phyloP scores from a whole-genome alignment of 768 basidiomycete species.

The Rhizopogon rudus region DNA sequence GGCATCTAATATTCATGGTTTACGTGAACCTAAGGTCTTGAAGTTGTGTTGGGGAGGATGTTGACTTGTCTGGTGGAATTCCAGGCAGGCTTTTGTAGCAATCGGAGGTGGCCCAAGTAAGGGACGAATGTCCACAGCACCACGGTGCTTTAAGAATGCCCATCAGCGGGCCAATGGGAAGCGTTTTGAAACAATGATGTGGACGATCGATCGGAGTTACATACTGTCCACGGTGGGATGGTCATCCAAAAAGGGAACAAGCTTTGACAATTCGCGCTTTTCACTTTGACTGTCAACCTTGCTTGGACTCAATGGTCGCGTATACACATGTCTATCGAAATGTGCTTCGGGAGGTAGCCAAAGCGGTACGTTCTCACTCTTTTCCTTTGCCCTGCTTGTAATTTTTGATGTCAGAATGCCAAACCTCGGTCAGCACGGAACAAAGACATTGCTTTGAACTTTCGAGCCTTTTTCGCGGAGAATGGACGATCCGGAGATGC shows the following conservation, averaged over 20 bases:
- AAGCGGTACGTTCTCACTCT: conserved; percentile 12
- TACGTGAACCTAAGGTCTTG: conserved; percentile 8
- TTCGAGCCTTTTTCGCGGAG: conserved; percentile 52
- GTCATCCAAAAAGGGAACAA: conserved; percentile 9
- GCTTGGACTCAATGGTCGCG: conserved; percentile 11
- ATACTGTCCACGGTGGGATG: background rate
- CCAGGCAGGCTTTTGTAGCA: background rate
- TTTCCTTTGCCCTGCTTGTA: conserved; percentile 1
- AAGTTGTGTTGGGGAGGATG: background rate
- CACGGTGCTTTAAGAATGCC: background rate
- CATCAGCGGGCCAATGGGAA: too few species aligned
- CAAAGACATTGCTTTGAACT: conserved; percentile 39
- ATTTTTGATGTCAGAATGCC: conserved; percentile 28
- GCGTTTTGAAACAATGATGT: conserved; percentile 15
- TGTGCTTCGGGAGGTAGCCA: conserved; percentile 25
- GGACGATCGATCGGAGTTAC: background rate
- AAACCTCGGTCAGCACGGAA: conserved; percentile 32
- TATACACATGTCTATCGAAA: conserved; percentile 21
- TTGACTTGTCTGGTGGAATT: background rate
- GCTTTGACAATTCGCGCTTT: conserved; percentile 8
- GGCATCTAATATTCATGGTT: background rate
- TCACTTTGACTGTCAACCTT: background rate
- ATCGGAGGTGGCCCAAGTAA: background rate
- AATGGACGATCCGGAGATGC: conserved; percentile 18
- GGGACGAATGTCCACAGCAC: background rate